These are phyloP conservation scores for Paraphoma sp. DNA, from an alignment of 2,329 filamentous ascomycete species.

Conservation along the genomic window DNA sequence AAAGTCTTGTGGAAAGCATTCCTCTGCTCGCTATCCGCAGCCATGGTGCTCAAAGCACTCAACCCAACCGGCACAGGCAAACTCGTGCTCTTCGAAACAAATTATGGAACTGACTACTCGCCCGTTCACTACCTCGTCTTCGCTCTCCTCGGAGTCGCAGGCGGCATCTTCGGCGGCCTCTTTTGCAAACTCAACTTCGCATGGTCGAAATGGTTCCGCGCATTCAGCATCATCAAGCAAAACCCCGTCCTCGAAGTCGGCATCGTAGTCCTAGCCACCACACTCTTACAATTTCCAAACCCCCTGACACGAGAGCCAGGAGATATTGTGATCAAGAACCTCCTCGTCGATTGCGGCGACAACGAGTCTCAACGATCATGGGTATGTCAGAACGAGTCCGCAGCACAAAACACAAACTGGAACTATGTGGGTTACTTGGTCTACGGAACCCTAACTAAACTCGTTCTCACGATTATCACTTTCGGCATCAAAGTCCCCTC, in stretches of 20 bases:
- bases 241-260: conserved; percentile 64
- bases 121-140: conserved; percentile 64
- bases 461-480: conserved; percentile 64
- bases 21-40: conserved; percentile 63
- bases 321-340: conserved; percentile 62
- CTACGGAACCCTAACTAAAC: conserved; percentile 62
- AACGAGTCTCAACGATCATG: conserved; percentile 47
- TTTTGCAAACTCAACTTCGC: conserved; percentile 66
- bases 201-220: conserved; percentile 64
- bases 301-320: conserved; percentile 62
- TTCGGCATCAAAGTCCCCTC: conserved; percentile 67
- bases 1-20: conserved; percentile 67
- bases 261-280: conserved; percentile 61
- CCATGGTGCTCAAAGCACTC: conserved; percentile 62
- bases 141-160: conserved; percentile 61
- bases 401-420: conserved; percentile 29
- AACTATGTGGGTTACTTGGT: conserved; percentile 59
- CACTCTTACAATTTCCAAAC: conserved; percentile 64
- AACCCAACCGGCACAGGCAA: conserved; percentile 67
- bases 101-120: conserved; percentile 64
- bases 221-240: conserved; percentile 59
- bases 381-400: conserved; percentile 60
- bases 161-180: conserved; percentile 65
- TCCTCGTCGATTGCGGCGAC: conserved; percentile 62
- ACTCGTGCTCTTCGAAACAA: conserved; percentile 66